Evolutionary conservation across 345 rosid genomes (phyloP), one percentile per base, ranked within the genome.

Genomic region (Aethionema arabicum): DNA sequence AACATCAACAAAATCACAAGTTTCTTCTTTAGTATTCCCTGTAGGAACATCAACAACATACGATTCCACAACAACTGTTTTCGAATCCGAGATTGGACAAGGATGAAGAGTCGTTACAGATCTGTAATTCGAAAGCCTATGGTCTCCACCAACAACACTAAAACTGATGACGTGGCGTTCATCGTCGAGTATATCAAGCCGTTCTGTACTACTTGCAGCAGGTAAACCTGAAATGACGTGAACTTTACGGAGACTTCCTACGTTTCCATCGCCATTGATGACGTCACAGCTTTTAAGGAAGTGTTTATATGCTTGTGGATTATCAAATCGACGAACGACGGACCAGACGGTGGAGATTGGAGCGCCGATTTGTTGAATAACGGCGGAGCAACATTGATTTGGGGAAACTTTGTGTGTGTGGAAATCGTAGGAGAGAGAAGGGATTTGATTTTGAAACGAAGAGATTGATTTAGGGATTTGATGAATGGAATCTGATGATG

Each of bases 21-120:
- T 89, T 50, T 89, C 96, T 57, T 89, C 96, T 64, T 75, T 76
- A 0, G 96, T 86, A 66, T 89, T 89, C 13, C 91, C 96, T 0
- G 82, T 59, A 11, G 95, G 96, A 21, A 86, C 78, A 67, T 89
- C 96, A 36, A 84, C 96, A 8, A 89, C 95, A 76, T 89, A 90
- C 5, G 95, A 86, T 71, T 90, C 95, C 33, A 86, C 84, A 29
- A 85, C 95, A n/a, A 84, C 90, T 14, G 91, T 85, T n/a, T 69
- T 82, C 7, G 69, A 81, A 21, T 75, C 74, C 3, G 83, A 85
- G 13, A 67, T 31, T 4, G 74, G 60, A 15, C 83, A 66, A 7
- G 83, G 39, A 39, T 85, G 91, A 27, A 85, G 75, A 1, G 91
- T 77, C 32, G 88, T 85, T 2, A 83, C 91, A 12, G 91, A 85